These are phyloP conservation scores for Epicoccum nigrum DNA, from an alignment of 2,329 filamentous ascomycete species.

Conservation along the genomic window DNA sequence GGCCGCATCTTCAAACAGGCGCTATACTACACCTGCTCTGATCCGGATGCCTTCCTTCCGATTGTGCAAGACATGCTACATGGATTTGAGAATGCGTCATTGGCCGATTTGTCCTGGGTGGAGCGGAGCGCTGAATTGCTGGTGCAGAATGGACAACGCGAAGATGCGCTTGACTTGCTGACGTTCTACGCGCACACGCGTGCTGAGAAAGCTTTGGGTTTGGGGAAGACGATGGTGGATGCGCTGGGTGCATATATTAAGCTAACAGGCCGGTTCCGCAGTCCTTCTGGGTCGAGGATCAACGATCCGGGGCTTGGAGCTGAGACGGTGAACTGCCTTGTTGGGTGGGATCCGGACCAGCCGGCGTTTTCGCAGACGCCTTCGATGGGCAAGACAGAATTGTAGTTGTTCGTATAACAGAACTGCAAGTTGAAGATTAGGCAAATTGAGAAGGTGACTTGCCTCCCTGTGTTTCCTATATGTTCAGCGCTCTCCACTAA, in stretches of 20 bases:
- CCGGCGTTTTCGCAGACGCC: conserved; percentile 8
- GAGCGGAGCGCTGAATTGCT: conserved; percentile 28
- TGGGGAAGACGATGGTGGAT: conserved; percentile 35
- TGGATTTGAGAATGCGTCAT: conserved; percentile 36
- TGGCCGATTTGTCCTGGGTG: conserved; percentile 32
- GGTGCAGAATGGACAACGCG: conserved; percentile 23
- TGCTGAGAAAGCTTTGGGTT: conserved; percentile 32
- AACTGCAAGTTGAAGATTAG: no score
- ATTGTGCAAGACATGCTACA: conserved; percentile 35
- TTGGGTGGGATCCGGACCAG: conserved; percentile 36
- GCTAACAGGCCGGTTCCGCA: conserved; percentile 29
- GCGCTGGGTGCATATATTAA: conserved; percentile 35
- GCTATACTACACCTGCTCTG: conserved; percentile 40
- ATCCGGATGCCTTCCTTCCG: conserved; percentile 30
- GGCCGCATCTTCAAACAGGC: conserved; percentile 38
- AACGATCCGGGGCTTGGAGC: conserved; percentile 37
- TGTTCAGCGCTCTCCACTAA: no score
- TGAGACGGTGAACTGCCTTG: conserved; percentile 40
- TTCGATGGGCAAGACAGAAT: not conserved
- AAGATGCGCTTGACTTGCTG: conserved; percentile 25
- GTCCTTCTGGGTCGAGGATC: conserved; percentile 29
- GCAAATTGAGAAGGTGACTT: no score
- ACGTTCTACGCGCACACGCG: conserved; percentile 36
- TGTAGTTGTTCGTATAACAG: not conserved
- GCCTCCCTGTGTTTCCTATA: no score